Base-by-base conservation (phyloP, 371 early-diverging fungal genomes). In the Mucor saturninus region DNA sequence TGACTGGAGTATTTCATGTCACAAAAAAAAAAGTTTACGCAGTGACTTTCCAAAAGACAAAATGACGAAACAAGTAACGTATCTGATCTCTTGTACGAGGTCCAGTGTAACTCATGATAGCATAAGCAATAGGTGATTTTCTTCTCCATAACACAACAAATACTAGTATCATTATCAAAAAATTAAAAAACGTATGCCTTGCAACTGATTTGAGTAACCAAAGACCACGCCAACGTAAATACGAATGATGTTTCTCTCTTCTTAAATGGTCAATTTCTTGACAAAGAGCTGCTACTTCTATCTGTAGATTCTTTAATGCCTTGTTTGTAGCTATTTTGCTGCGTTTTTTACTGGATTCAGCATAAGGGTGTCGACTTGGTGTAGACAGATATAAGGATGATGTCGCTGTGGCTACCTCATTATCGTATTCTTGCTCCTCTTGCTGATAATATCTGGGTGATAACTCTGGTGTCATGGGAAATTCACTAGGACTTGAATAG, bases 281-380 rank as follows among this genome's bases (percentile, higher is more conserved):
- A 40, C 51, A 51, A 4, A 59, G 51, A 10, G 51, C 51, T 39
- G 49, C n/a, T 5, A 51, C 51, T 39, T 59, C 59, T 26, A 29
- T 26, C n/a, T 83, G 83, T 29, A 83, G 39, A 13, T 46, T 71
- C 56, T 81, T 75, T 10, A 83, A 45, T 5, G 80, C 80, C 32
- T 62, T 49, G 8, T 13, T 54, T 35, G 29, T 15, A 28, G 52
- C 5, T 0, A 51, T 45, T 3, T 28, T 35, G 30, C 32, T 48
- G 45, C 26, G 28, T 28, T 52, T 43, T 21, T 39, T 13, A 26
- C 31, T 53, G 4, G 7, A 52, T 8, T 15, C 49, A 42, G 11
- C 31, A 50, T 59, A 58, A 4, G 42, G 66, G 21, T 60, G 56
- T 15, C 48, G 60, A 7, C 42, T 54, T 1, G 75, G 75, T 38